These are phyloP conservation scores for Serendipita vermifera DNA, from an alignment of 768 basidiomycete species.

Conservation along the genomic window DNA sequence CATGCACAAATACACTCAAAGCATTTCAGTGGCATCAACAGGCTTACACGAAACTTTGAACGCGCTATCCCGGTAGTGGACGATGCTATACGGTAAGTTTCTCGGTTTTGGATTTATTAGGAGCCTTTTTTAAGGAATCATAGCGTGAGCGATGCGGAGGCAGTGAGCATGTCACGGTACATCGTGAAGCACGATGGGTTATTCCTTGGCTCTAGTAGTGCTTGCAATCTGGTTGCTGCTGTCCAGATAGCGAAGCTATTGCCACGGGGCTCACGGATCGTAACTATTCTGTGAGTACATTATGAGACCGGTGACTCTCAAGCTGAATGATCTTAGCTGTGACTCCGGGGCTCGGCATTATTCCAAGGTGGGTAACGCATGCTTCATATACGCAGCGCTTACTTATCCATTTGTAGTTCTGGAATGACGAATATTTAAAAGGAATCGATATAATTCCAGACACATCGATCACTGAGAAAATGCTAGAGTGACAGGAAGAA, in stretches of 20 bases:
- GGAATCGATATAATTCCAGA: slow-evolving; percentile 26
- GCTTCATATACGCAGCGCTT: not conserved
- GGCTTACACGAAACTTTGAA: slow-evolving; percentile 81
- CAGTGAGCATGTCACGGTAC: slow-evolving; percentile 90
- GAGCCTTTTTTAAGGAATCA: not conserved
- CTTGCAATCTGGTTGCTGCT: slow-evolving; percentile 90
- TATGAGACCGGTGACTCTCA: not conserved
- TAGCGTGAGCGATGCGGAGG: slow-evolving; percentile 86
- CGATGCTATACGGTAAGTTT: slow-evolving; percentile 29
- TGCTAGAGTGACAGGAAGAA: not conserved
- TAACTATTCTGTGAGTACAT: slow-evolving; percentile 62
- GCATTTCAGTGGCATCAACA: slow-evolving; percentile 71
- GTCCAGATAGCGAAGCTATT: slow-evolving; percentile 61
- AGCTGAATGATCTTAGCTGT: slow-evolving; percentile 36
- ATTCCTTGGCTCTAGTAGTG: slow-evolving; percentile 86
- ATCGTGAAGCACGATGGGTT: slow-evolving; percentile 83
- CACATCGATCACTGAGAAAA: not conserved
- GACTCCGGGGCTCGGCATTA: slow-evolving; percentile 89
- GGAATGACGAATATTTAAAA: slow-evolving; percentile 42
- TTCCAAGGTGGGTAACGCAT: slow-evolving; percentile 52
- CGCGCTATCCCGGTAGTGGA: slow-evolving; percentile 74
- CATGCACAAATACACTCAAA: not conserved
- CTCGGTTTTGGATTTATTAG: not conserved
- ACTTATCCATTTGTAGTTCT: not conserved
- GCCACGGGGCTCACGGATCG: slow-evolving; percentile 58